A percentile compares a stretch with the other conserved stretches of the same genome.
These are phyloP conservation scores for Colletotrichum simmondsii DNA, from an alignment of 2,329 filamentous ascomycete species.

Conservation along the genomic window DNA sequence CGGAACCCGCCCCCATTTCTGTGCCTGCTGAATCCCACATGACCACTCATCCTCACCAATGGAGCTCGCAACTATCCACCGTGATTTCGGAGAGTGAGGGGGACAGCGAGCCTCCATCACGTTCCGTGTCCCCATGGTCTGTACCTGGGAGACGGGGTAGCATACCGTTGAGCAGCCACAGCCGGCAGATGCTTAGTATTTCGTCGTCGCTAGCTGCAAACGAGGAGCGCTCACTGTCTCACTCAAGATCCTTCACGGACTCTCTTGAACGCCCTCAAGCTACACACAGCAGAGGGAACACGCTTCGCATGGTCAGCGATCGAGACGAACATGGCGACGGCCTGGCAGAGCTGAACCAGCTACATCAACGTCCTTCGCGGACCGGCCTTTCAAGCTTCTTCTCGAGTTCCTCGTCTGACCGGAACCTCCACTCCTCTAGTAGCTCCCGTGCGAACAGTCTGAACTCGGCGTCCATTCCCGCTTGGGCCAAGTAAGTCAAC, in stretches of 20 bases:
- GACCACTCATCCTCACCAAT: slow-evolving; percentile 65
- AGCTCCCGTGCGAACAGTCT: slow-evolving; percentile 62
- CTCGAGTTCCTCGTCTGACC: slow-evolving; percentile 60
- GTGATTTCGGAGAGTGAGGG: slow-evolving; percentile 71
- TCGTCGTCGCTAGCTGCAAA: slow-evolving; percentile 62
- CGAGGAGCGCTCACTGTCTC: slow-evolving; percentile 52
- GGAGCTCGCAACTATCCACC: slow-evolving; percentile 73
- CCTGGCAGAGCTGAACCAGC: slow-evolving; percentile 67
- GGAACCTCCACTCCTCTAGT: slow-evolving; percentile 62
- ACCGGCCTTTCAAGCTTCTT: slow-evolving; percentile 63
- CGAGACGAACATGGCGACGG: slow-evolving; percentile 74
- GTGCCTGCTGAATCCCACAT: slow-evolving; percentile 45
- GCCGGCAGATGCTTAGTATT: slow-evolving; percentile 67
- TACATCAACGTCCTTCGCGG: slow-evolving; percentile 64
- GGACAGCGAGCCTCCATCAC: slow-evolving; percentile 60
- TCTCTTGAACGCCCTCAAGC: slow-evolving; percentile 63
- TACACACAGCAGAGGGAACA: slow-evolving; percentile 53
- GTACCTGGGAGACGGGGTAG: slow-evolving; percentile 59
- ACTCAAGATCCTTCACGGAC: slow-evolving; percentile 53
- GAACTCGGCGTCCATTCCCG: slow-evolving; percentile 56
- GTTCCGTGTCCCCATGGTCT: slow-evolving; percentile 57
- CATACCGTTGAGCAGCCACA: slow-evolving; percentile 61
- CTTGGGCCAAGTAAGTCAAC: slow-evolving; percentile 62
- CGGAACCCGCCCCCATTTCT: not conserved
- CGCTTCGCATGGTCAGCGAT: slow-evolving; percentile 61